Conservation (phyloP, 768 basidiomycete genomes). For the Xerocomellus dryophilus region DNA sequence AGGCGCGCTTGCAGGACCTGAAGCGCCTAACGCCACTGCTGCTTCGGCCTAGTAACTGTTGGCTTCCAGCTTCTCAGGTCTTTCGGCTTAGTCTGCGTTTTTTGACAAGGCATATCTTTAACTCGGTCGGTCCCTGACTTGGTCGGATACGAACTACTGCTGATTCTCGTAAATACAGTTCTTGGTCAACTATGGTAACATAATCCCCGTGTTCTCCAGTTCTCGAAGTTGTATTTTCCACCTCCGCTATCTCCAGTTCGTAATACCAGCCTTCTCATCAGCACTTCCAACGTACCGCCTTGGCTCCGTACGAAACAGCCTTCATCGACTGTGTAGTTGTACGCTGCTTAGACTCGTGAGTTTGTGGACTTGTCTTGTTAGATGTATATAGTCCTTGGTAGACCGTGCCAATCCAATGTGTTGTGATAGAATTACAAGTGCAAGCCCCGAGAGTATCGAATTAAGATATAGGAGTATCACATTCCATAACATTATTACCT, state of each 20-base stretch:
- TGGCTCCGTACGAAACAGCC: constrained; percentile 6
- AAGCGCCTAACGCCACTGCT: constrained; percentile 27
- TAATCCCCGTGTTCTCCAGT: constrained; percentile 7
- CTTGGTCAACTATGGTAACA: constrained; percentile 16
- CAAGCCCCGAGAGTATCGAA: too few relatives aligned
- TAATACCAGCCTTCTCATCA: constrained; percentile 16
- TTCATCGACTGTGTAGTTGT: constrained; percentile 10
- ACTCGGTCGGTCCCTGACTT: constrained; percentile 12
- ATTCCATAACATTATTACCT: too few relatives aligned
- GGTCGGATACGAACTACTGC: not conserved
- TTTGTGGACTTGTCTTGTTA: constrained; percentile 12
- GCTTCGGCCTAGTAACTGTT: constrained; percentile 14
- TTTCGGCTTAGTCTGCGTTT: not conserved
- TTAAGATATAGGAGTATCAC: too few relatives aligned
- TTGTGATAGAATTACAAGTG: not conserved
- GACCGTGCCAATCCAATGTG: not conserved
- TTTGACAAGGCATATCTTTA: constrained; percentile 5
- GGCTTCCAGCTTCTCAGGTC: not conserved
- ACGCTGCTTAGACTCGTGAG: constrained; percentile 12
- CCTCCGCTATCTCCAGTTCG: not conserved
- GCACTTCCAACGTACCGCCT: constrained; percentile 14
- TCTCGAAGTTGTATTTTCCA: constrained; percentile 4
- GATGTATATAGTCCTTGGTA: constrained; percentile 9
- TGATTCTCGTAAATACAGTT: constrained; percentile 5
- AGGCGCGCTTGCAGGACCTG: constrained; percentile 69